A percentile compares a stretch with the other conserved stretches of the same genome.
phyloP scores from a whole-genome alignment of 805 yeast genomes.

The Blastobotrys attinorum region DNA sequence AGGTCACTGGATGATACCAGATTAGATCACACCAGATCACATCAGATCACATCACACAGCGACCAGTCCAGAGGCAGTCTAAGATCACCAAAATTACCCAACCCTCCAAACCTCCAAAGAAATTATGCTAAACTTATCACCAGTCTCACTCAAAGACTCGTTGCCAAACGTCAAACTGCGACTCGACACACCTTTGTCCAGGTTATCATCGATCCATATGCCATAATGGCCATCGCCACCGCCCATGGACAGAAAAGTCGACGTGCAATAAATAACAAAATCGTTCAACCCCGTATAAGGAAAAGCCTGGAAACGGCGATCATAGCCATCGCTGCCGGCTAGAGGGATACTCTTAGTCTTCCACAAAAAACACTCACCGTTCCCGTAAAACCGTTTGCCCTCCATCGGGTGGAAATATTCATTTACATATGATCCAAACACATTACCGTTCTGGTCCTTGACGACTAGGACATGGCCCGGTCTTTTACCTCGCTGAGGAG shows the following conservation, averaged over 20 bases:
- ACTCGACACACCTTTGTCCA: slow-evolving; percentile 70
- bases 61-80: too few species aligned
- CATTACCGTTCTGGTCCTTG: slow-evolving; percentile 51
- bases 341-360: slow-evolving; percentile 36
- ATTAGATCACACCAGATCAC: too few species aligned
- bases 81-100: too few species aligned
- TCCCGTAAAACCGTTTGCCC: slow-evolving; percentile 72
- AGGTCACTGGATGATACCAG: too few species aligned
- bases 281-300: slow-evolving; percentile 86
- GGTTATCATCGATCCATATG: slow-evolving; percentile 71
- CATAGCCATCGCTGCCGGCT: slow-evolving; percentile 7
- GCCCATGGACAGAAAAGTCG: slow-evolving; percentile 72
- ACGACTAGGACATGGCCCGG: slow-evolving; percentile 71
- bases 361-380: slow-evolving; percentile 95
- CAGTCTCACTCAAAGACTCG: slow-evolving; percentile 59
- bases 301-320: slow-evolving; percentile 53
- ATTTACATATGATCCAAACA: slow-evolving; percentile 71
- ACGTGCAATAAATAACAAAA: slow-evolving; percentile 74
- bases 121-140: slow-evolving; percentile 63
- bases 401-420: slow-evolving; percentile 68
- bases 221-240: slow-evolving; percentile 93
- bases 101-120: slow-evolving; percentile 85
- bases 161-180: slow-evolving; percentile 84
- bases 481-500: slow-evolving; percentile 32
- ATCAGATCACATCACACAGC: too few species aligned